Percentiles rank a stretch among this genome's conserved stretches.
Evolutionary conservation across 2,329 filamentous ascomycete genomes (phyloP).

Genomic region (Colletotrichum sp.): DNA sequence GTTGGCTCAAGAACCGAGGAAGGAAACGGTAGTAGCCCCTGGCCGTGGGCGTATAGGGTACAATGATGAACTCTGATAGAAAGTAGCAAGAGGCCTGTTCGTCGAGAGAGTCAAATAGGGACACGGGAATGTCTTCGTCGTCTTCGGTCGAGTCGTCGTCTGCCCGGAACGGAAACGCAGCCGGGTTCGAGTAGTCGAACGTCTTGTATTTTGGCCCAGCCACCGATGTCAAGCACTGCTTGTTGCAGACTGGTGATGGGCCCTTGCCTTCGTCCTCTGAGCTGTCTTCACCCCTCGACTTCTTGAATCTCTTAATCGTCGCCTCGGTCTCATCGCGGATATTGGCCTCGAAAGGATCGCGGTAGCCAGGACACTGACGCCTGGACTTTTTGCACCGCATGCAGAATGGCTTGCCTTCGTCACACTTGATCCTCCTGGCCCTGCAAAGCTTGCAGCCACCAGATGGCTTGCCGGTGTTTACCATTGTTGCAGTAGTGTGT

Average conservation of each 20-base stretch:
- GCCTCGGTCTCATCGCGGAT: slow-evolving; percentile 29
- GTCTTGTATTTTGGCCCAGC: slow-evolving; percentile 15
- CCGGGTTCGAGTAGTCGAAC: slow-evolving; percentile 12
- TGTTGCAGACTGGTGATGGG: slow-evolving; percentile 8
- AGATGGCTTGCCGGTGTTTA: slow-evolving; percentile 29
- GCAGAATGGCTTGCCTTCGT: slow-evolving; percentile 27
- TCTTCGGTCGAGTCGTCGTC: slow-evolving; percentile 7
- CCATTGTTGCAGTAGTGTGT: slow-evolving; percentile 15
- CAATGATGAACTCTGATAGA: slow-evolving; percentile 21
- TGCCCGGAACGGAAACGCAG: slow-evolving; percentile 1
- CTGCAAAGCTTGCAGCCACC: slow-evolving; percentile 28
- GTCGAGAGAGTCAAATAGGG: slow-evolving; percentile 15
- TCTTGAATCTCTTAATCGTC: slow-evolving; percentile 25
- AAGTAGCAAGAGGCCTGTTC: slow-evolving; percentile 23
- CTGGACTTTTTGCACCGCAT: slow-evolving; percentile 28
- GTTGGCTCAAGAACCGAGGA: slow-evolving; percentile 14
- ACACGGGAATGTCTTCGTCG: slow-evolving; percentile 8
- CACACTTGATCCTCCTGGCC: slow-evolving; percentile 27
- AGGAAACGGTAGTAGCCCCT: slow-evolving; percentile 22
- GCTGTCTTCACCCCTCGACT: slow-evolving; percentile 16
- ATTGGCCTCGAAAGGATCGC: slow-evolving; percentile 28
- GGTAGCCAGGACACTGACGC: slow-evolving; percentile 28
- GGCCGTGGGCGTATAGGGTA: background rate
- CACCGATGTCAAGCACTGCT: slow-evolving; percentile 12
- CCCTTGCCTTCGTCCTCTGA: slow-evolving; percentile 9